Base-by-base conservation (phyloP, 2,329 filamentous ascomycete species). In the Ceratocystis lukuohia region DNA sequence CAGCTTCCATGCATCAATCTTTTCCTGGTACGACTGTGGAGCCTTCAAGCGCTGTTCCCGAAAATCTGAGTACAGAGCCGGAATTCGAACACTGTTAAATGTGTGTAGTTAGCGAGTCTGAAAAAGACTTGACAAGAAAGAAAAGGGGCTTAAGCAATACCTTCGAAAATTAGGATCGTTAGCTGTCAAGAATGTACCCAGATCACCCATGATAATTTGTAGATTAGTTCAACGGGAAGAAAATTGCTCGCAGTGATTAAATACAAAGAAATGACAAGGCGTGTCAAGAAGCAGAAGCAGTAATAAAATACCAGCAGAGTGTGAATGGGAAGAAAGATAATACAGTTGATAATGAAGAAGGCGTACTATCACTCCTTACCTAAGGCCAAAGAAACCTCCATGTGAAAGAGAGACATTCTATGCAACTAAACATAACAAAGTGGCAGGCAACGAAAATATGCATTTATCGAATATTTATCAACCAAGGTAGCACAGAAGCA, bases 1-100 rank as follows among this genome's bases (percentile, higher is more conserved):
- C 48, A 83, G 82, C 67, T 87, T 84, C 91, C 91, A 96, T 64
- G 90, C 89, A 5, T 82, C 77, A 53, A 90, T 79, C 74, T 96
- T 96, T 56, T 91, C 89, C 22, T 80, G 77, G 77, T 91, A 96
- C 71, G 90, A 91, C 74, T 95, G 90, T 0, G 91, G 89, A 73
- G 96, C 93, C 25, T 88, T 84, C 48, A 82, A 84, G 71, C 82
- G 82, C 70, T 93, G 90, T 4, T 84, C 76, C 46, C 84, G 80
- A 73, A 96, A 96, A 74, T 96, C 91, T 61, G 91, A 92, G 77
- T 95, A 96, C 59, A 96, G 84, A 4, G 91, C 92, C 12, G 89
- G 86, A 12, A 96, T 81, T 62, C 91, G 88, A 69, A 86, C 83
- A 77, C 87, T 91, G 70, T 74, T 75, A 69, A 22, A 53, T 53